Evolutionary conservation across 176 grass and related monocot species (phyloP).

Genomic region (Triticum urartu): DNA sequence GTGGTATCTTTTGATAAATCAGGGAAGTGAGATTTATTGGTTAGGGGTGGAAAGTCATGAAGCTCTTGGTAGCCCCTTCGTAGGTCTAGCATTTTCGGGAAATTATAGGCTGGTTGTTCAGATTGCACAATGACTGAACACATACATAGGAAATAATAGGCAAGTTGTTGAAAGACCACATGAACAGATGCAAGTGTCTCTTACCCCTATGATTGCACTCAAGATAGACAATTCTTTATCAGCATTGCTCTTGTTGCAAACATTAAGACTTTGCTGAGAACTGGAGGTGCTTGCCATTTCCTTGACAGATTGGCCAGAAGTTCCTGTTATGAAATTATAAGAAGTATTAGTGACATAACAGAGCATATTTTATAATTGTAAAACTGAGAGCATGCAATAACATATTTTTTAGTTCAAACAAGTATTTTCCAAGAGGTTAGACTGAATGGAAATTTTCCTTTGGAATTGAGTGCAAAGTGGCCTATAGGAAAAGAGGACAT

Average conservation of each 20-base stretch:
- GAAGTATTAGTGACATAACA: neutral
- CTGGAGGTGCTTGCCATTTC: neutral
- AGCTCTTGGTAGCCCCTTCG: too few relatives aligned
- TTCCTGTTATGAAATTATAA: neutral
- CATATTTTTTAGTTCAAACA: neutral
- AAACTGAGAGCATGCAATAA: neutral
- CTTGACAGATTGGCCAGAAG: slow-evolving; percentile 1
- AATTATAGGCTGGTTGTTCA: neutral
- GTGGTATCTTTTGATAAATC: too few relatives aligned
- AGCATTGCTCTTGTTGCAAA: neutral
- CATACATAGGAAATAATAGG: slow-evolving; percentile 6
- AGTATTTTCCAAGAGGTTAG: neutral
- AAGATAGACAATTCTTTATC: slow-evolving; percentile 24
- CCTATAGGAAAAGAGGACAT: too few relatives aligned
- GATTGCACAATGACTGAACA: neutral
- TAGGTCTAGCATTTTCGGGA: too few relatives aligned
- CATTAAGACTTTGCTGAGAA: neutral
- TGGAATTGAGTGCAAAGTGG: too few relatives aligned
- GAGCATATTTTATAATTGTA: neutral
- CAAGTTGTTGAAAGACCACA: neutral
- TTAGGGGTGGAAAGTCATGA: too few relatives aligned
- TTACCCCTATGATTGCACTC: neutral
- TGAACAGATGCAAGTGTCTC: neutral
- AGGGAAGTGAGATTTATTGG: too few relatives aligned
- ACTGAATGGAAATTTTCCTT: neutral